Evolutionary conservation across 495 filamentous ascomycete genomes (phyloP).

Genomic region (Tuber indicum): DNA sequence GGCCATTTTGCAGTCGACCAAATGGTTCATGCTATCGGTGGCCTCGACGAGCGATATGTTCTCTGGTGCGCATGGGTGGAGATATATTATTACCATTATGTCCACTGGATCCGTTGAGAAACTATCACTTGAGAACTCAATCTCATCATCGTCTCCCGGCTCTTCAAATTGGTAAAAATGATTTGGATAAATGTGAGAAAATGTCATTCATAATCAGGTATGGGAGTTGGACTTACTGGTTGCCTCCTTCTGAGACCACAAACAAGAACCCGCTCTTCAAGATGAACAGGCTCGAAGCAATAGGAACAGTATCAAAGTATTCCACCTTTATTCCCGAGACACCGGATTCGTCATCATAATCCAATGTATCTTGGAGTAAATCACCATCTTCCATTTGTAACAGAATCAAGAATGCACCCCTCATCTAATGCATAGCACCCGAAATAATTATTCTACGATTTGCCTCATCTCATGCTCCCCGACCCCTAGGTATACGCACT

Average conservation of each 20-base stretch:
- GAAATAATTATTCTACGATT: constrained; percentile 80
- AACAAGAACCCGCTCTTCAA: constrained; percentile 94
- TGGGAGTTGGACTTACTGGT: constrained; percentile 50
- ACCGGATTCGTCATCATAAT: constrained; percentile 78
- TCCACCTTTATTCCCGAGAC: constrained; percentile 84
- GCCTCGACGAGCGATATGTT: constrained; percentile 80
- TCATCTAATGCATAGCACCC: constrained; percentile 93
- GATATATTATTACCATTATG: constrained; percentile 68
- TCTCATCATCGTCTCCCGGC: constrained; percentile 86
- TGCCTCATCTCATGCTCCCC: constrained; percentile 74
- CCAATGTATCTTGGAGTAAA: constrained; percentile 90
- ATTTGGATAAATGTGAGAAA: constrained; percentile 26
- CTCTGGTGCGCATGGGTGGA: constrained; percentile 68
- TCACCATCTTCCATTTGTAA: constrained; percentile 94
- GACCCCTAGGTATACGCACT: constrained; percentile 78
- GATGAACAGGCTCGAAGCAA: constrained; percentile 79
- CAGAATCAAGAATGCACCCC: constrained; percentile 91
- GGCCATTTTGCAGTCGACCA: constrained; percentile 83
- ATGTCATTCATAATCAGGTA: not conserved
- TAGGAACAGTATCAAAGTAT: constrained; percentile 93
- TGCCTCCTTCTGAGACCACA: constrained; percentile 83
- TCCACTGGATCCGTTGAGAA: constrained; percentile 67
- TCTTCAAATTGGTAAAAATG: constrained; percentile 97
- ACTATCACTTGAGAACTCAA: constrained; percentile 78
- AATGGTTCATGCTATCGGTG: constrained; percentile 81